Conservation (phyloP, 495 filamentous ascomycete species). For the Neurospora tetraspora region DNA sequence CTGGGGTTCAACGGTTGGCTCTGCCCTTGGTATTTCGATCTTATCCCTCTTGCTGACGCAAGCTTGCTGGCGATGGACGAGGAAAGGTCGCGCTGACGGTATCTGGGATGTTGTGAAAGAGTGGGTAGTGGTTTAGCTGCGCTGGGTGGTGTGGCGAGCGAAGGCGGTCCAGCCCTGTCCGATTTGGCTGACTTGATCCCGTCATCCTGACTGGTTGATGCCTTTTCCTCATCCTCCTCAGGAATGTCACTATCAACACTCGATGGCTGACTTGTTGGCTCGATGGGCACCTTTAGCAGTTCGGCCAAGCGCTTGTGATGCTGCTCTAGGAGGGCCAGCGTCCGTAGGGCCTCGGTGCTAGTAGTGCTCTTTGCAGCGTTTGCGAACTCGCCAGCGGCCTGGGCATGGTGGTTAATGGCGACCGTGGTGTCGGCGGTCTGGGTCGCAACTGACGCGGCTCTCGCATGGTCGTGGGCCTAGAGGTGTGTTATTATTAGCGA, state of each 20-base stretch:
- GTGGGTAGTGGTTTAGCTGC: slow-evolving; percentile 35
- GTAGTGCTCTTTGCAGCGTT: slow-evolving; percentile 63
- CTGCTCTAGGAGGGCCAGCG: slow-evolving; percentile 70
- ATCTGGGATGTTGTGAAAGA: slow-evolving; percentile 38
- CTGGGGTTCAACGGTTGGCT: slow-evolving; percentile 56
- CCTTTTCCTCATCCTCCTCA: slow-evolving; percentile 30
- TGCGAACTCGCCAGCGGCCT: slow-evolving; percentile 83
- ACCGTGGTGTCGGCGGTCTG: slow-evolving; percentile 65
- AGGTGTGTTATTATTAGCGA: neutral
- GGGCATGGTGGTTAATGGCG: slow-evolving; percentile 77
- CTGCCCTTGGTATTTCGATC: slow-evolving; percentile 45
- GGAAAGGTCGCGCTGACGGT: slow-evolving; percentile 52
- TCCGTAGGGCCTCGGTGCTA: slow-evolving; percentile 76
- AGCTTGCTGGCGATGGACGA: slow-evolving; percentile 90
- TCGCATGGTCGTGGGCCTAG: slow-evolving; percentile 83
- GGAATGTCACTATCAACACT: slow-evolving; percentile 24
- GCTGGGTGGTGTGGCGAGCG: slow-evolving; percentile 16
- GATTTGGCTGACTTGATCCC: slow-evolving; percentile 7
- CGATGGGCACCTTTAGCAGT: slow-evolving; percentile 61
- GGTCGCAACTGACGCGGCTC: slow-evolving; percentile 64
- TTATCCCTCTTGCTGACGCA: slow-evolving; percentile 80
- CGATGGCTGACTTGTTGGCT: slow-evolving; percentile 39
- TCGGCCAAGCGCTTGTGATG: slow-evolving; percentile 75
- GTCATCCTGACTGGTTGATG: slow-evolving; percentile 9
- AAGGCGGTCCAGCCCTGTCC: slow-evolving; percentile 9